A percentile compares a stretch with the other conserved stretches of the same genome.
Evolutionary conservation across 2,329 filamentous ascomycete genomes (phyloP).

Genomic region (Grosmannia clavigera): DNA sequence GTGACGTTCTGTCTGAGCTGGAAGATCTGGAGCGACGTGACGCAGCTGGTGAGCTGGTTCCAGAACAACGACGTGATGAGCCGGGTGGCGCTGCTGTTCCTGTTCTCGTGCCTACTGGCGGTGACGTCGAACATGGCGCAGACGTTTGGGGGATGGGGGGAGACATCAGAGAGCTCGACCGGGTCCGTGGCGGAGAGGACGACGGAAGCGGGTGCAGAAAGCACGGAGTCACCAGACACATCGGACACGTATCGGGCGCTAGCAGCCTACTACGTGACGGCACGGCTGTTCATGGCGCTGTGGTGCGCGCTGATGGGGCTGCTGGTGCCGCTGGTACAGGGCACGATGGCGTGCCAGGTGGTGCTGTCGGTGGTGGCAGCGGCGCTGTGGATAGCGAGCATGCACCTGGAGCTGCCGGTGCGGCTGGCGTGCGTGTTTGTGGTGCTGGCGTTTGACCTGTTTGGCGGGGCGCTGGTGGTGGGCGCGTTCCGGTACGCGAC

Average conservation of each 20-base stretch:
- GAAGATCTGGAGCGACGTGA: conserved; percentile 52
- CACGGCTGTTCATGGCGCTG: conserved; percentile 38
- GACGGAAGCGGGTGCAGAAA: neutral
- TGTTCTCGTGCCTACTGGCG: conserved; percentile 46
- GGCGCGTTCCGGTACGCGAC: conserved; percentile 21
- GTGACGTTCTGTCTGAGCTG: conserved; percentile 51
- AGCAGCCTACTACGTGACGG: conserved; percentile 47
- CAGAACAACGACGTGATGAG: conserved; percentile 49
- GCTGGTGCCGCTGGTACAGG: conserved; percentile 44
- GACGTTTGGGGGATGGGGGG: conserved; percentile 29
- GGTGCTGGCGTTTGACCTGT: conserved; percentile 42
- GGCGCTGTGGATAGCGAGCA: conserved; percentile 47
- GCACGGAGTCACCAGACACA: neutral
- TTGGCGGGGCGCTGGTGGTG: conserved; percentile 30
- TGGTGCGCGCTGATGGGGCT: conserved; percentile 34
- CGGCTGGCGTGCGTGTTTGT: conserved; percentile 43
- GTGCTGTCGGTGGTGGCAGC: conserved; percentile 32
- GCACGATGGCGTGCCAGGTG: conserved; percentile 38
- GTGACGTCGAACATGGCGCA: conserved; percentile 52
- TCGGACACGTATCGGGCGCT: conserved; percentile 42
- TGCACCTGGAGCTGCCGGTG: conserved; percentile 41
- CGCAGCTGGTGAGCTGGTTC: conserved; percentile 46
- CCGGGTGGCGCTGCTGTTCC: conserved; percentile 45
- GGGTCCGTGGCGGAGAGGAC: neutral
- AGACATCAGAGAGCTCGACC: neutral